Base-by-base conservation (phyloP, 192 early-diverging fungal genomes). In the Mortierella alpina region DNA sequence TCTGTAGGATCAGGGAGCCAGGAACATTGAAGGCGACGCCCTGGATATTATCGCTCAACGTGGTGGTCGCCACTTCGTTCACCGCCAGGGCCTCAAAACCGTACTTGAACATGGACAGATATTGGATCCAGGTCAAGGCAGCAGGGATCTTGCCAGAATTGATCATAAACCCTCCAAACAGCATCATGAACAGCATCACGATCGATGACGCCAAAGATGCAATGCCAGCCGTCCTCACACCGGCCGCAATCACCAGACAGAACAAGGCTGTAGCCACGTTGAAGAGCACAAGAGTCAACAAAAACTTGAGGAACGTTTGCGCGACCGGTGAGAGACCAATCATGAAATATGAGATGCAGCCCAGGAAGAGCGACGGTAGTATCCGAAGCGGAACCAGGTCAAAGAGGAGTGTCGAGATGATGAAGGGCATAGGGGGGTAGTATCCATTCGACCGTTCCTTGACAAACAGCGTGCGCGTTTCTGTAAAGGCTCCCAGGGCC, bases 161-260 rank as follows among this genome's bases (percentile, higher is more conserved):
- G 63, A 94, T 82, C 47, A 94, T 61, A 51, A 93, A 89, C 0
- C 93, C 93, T 6, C 92, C 88, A 83, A 94, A 92, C 54, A 94
- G 71, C 93, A 94, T 92, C 63, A 90, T 88, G 73, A 94, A 94
- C 39, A 94, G 82, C 59, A 92, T 89, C 12, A 84, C 68, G n/a
- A 94, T 87, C 22, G 87, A 85, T 0, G 88, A 89, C 0, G 89
- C 87, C 22, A 94, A 75, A 17, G 85, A 91, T 7, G 91, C 89
- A 0, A 88, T 89, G 9, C 89, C 89, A 0, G 89, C 60, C 52
- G 87, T 89, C 39, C 72, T 73, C 60, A 94, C 87, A 15, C 84
- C 85, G 11, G 86, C 85, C 0, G 85, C 92, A 47, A 92, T 72
- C 17, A 86, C 83, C 20, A 92, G 67, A 64, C 91, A 92, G 11